Base-by-base conservation (phyloP, 441 rosid species). In the Populus tomentosa region DNA sequence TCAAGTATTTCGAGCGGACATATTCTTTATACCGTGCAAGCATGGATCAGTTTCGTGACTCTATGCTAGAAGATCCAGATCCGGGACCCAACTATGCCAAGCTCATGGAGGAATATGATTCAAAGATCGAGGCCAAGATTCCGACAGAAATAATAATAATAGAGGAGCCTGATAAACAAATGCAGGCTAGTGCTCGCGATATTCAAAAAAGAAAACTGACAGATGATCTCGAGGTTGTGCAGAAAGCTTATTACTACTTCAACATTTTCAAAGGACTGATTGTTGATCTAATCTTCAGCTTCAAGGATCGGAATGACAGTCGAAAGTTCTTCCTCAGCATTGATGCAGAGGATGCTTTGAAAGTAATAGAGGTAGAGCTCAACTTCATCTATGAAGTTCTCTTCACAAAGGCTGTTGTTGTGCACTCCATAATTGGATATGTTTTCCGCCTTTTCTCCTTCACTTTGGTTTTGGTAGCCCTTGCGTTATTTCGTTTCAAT, bases 21-120 rank as follows among this genome's bases (percentile, higher is more conserved):
- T 81, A 82, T 18, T 87, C 95, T 11, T 38, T 88, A 74, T 91
- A 87, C 81, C 72, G 84, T n/a, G 91, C 91, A 4, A 88, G 91
- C 80, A 70, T 83, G 77, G 88, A 80, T 73, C 83, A 79, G 10
- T 89, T 90, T 76, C 87, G 88, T 24, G 83, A 86, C 21, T 84
- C 84, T 21, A 88, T 86, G 89, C 86, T 80, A 64, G 46, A 69
- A 35, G 70, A 70, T 10, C 75, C 86, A 1, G 92, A 88, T 68
- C 62, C 90, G 7, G 92, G 92, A 6, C 87, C 87, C 5, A 83
- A 86, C 79, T 82, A 81, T 21, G 91, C 88, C 6, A 86, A 85
- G 81, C 84, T 86, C 28, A 89, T 85, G 89, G 87, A 89, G 75
- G 89, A 87, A 64, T 83, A 80, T 83, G 80, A 71, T 68, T 82